Base-by-base conservation (phyloP, 2,329 filamentous ascomycete species). In the Alternaria novae-zelandiae region DNA sequence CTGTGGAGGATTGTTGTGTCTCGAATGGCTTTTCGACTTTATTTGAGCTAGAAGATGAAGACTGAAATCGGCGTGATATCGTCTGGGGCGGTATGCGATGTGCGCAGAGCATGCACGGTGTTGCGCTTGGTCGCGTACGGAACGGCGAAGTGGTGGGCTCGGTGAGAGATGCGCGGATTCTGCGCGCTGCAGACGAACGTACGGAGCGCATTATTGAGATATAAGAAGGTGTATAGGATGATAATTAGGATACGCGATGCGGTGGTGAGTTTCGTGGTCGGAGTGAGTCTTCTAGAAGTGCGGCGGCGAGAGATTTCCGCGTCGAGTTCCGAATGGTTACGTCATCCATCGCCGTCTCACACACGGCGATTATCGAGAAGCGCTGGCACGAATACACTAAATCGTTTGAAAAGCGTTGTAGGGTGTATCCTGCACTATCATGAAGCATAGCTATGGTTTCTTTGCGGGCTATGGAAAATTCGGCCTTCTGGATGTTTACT, bases 101-200 rank as follows among this genome's bases (percentile, higher is more conserved):
- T 11, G 69, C 56, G 68, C 71, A 78, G 56, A 74, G 61, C 23
- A 76, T 49, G 45, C 73, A 78, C 67, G 71, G 64, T 54, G 69
- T 54, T 50, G 66, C 51, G 41, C 54, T 64, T 64, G 57, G 70
- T 63, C 64, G 69, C 28, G 65, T 60, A 49, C 65, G 70, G 25
- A 70, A 59, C 3, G 68, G 61, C 21, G 66, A 63, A 15, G 47
- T 25, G 23, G 69, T 57, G 3, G 63, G 9, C 58, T 72, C 66
- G 49, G 69, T 51, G 36, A 75, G 41, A 17, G 69, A 56, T 53
- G 71, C 55, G 63, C 74, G 74, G n/a, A 79, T 67, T 65, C 70
- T 70, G 47, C 67, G 64, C 26, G 71, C 57, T 15, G 69, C 65
- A 54, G 68, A 63, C 53, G 70, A 63, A 15, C 71, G 72, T 59